phyloP scores from a whole-genome alignment of 2,329 filamentous ascomycete species.

The Pseudopyricularia javanii region DNA sequence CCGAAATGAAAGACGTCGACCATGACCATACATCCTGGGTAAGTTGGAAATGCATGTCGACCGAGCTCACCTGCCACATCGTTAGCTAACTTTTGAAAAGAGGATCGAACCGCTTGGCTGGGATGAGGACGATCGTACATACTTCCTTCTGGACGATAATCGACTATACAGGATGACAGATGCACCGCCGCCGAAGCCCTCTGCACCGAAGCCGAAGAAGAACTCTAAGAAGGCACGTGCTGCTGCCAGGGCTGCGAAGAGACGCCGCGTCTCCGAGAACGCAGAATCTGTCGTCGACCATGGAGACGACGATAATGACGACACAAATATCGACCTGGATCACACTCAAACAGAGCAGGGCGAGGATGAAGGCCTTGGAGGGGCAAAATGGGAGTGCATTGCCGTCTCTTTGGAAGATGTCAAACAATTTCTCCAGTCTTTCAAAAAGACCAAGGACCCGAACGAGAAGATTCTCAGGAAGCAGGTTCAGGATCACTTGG shows the following conservation, averaged over 20 bases:
- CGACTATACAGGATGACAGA: slow-evolving; percentile 84
- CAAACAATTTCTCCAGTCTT: slow-evolving; percentile 52
- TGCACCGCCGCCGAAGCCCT: slow-evolving; percentile 44
- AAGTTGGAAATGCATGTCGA: slow-evolving; percentile 29
- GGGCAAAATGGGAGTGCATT: slow-evolving; percentile 81
- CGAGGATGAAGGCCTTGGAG: slow-evolving; percentile 53
- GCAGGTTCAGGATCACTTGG: slow-evolving; percentile 61
- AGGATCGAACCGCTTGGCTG: slow-evolving; percentile 76
- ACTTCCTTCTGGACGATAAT: slow-evolving; percentile 89
- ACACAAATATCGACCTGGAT: slow-evolving; percentile 9
- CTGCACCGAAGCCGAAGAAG: slow-evolving; percentile 45
- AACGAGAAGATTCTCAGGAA: slow-evolving; percentile 73
- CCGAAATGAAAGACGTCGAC: slow-evolving; percentile 67
- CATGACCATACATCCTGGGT: slow-evolving; percentile 85
- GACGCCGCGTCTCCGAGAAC: slow-evolving; percentile 46
- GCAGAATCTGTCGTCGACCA: slow-evolving; percentile 21
- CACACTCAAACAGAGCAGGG: slow-evolving; percentile 7
- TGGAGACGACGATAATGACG: slow-evolving; percentile 16
- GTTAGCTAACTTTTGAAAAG: slow-evolving; percentile 23
- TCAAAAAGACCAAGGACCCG: slow-evolving; percentile 65
- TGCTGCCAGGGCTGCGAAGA: slow-evolving; percentile 56
- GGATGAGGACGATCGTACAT: slow-evolving; percentile 75
- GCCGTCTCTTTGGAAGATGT: slow-evolving; percentile 75
- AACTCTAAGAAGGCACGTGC: slow-evolving; percentile 55
- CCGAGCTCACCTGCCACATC: slow-evolving; percentile 1